A percentile compares a stretch with the other conserved stretches of the same genome.
Evolutionary conservation across 106 monocot genomes (phyloP).

Genomic region (Dioscorea zingiberensis): DNA sequence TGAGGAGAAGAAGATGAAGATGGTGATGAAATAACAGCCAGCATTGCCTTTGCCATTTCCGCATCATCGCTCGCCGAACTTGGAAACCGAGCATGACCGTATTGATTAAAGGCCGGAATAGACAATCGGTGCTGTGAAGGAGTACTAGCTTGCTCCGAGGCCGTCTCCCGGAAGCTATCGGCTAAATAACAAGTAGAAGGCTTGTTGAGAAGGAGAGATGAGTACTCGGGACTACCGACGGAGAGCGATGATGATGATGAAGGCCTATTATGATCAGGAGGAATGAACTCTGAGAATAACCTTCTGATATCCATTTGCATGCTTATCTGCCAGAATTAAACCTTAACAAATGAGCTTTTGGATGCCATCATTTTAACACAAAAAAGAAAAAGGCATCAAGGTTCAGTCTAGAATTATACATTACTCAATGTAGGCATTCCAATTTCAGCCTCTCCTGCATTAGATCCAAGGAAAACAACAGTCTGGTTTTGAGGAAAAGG

Average conservation of each 20-base stretch:
- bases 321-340: slow-evolving; percentile 13
- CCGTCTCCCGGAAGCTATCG: background rate
- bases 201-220: slow-evolving; percentile 22
- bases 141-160: background rate
- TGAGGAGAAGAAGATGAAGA: slow-evolving; percentile 10
- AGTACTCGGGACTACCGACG: slow-evolving; percentile 52
- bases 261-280: slow-evolving; percentile 4
- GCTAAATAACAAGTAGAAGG: background rate
- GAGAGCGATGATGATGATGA: slow-evolving; percentile 64
- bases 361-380: no score
- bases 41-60: slow-evolving; percentile 53
- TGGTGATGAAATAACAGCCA: slow-evolving; percentile 61
- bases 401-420: slow-evolving; percentile 9
- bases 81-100: slow-evolving; percentile 11
- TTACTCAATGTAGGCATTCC: slow-evolving; percentile 22
- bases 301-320: slow-evolving; percentile 24
- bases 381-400: no score
- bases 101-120: slow-evolving; percentile 9
- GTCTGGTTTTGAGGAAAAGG: slow-evolving; percentile 16
- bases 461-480: slow-evolving; percentile 59
- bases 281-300: slow-evolving; percentile 22
- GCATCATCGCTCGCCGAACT: slow-evolving; percentile 43
- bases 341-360: no score
- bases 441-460: slow-evolving; percentile 61
- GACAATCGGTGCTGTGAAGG: background rate